Evolutionary conservation across 352 stramenopile species (phyloP), one percentile per base, ranked within the genome.

Genomic region (Phytophthora podocarpi): DNA sequence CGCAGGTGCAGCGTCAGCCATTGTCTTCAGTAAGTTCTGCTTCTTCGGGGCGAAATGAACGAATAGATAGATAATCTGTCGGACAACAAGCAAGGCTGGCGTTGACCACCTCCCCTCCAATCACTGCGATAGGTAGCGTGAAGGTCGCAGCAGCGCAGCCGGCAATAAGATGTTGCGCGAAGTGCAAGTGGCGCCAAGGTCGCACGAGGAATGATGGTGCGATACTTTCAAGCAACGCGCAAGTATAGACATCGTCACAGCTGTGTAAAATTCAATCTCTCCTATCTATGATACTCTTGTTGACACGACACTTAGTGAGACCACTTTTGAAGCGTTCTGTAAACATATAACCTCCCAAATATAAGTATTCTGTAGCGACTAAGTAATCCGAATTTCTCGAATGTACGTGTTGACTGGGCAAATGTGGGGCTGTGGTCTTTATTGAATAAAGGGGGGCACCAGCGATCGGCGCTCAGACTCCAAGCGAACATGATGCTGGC

Each of bases 11-110:
- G 59, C 76, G 65, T 92, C 85, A 90, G 85, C 83, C 87, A 94
- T 93, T 85, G 34, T 67, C 41, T 54, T 62, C 5, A 34, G 37
- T 59, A 59, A 34, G 60, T 74, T 70, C 66, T 79, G 61, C 49
- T 90, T 85, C 60, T 81, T 85, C 35, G 83, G 65, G 82, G 82
- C 79, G 82, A 91, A 91, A 87, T 91, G 82, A 92, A 92, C 80
- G 80, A 94, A 92, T 90, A 81, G 57, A 23, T 18, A 2, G 10
- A 41, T 4, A 24, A 27, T 28, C 13, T 6, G 7, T 31, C 18
- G 2, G n/a, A 16, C 12, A 2, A 13, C 10, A 34, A 5, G n/a
- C 9, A 13, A 1, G 6, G n/a, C 18, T 53, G 32, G 20, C 43
- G 23, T 11, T 24, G 15, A 31, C 10, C 9, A 20, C 18, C 32